These are phyloP conservation scores for Gleditsia sinensis DNA, from an alignment of 306 rosid genomes.

Conservation along the genomic window DNA sequence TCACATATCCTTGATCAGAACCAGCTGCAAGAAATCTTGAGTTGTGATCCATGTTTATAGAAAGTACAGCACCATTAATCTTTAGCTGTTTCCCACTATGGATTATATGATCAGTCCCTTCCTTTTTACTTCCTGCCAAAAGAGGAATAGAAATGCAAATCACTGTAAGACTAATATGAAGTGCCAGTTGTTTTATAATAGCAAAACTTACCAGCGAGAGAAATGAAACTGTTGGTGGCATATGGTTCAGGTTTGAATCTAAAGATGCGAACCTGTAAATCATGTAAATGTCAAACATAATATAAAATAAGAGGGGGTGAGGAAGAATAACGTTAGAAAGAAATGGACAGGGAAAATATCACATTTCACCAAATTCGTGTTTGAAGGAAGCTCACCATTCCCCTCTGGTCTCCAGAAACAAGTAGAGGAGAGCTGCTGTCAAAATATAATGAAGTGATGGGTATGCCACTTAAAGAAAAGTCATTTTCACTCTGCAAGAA, in stretches of 20 bases:
- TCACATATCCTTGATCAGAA: slow-evolving; percentile 87
- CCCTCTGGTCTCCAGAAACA: slow-evolving; percentile 89
- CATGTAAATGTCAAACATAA: slow-evolving; percentile 6
- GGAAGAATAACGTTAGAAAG: too few relatives aligned
- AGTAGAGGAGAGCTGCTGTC: slow-evolving; percentile 55
- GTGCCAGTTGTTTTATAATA: slow-evolving; percentile 16
- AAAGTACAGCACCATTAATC: slow-evolving; percentile 64
- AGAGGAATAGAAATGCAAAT: slow-evolving; percentile 25
- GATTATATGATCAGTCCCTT: slow-evolving; percentile 69
- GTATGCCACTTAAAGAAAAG: slow-evolving; percentile 68
- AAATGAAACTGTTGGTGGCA: slow-evolving; percentile 60
- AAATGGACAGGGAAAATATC: slow-evolving; percentile 6
- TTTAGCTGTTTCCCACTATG: slow-evolving; percentile 67
- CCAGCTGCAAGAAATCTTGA: slow-evolving; percentile 82
- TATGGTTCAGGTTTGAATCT: slow-evolving; percentile 83
- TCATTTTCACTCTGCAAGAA: slow-evolving; percentile 78
- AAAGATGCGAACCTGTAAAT: slow-evolving; percentile 73
- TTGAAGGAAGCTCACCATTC: slow-evolving; percentile 59
- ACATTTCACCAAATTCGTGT: slow-evolving; percentile 9
- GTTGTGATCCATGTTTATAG: slow-evolving; percentile 53
- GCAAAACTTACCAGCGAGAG: slow-evolving; percentile 65
- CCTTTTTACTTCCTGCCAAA: slow-evolving; percentile 71
- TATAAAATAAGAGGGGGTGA: slow-evolving; percentile 23
- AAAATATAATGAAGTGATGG: slow-evolving; percentile 71
- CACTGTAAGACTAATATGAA: slow-evolving; percentile 2